A percentile compares a stretch with the other conserved stretches of the same genome.
Evolutionary conservation across 768 basidiomycete species (phyloP).

Genomic region (Pleurotus pulmonarius): DNA sequence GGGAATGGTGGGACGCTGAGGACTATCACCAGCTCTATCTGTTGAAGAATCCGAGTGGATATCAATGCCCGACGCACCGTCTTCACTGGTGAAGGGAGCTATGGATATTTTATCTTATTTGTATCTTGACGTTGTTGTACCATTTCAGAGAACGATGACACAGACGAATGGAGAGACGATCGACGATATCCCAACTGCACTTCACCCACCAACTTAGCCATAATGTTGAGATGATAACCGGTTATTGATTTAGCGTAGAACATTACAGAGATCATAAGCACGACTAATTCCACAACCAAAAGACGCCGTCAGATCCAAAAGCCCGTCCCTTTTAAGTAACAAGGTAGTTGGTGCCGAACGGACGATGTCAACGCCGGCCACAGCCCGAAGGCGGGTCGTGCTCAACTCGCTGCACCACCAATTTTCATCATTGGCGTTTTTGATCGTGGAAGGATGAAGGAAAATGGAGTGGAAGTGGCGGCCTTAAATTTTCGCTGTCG

Average conservation of each 20-base stretch:
- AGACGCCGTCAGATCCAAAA: conserved; percentile 50
- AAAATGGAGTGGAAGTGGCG: conserved; percentile 7
- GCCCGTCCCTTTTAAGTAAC: conserved; percentile 63
- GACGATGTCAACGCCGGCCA: conserved; percentile 57
- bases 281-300: conserved; percentile 15
- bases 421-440: conserved; percentile 49
- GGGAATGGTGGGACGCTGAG: conserved; percentile 80
- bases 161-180: not conserved
- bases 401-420: conserved; percentile 58
- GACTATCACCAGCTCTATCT: conserved; percentile 82
- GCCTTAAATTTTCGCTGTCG: not conserved
- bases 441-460: conserved; percentile 45
- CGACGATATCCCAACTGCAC: not conserved
- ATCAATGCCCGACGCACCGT: conserved; percentile 87
- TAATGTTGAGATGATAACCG: no score
- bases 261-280: no score
- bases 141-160: not conserved
- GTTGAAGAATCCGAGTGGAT: conserved; percentile 82
- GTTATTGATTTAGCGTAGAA: no score
- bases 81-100: conserved; percentile 66
- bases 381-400: conserved; percentile 32
- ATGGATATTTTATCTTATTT: not conserved
- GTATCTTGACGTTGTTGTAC: not conserved
- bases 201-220: no score
- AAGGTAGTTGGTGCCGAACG: conserved; percentile 61